These are phyloP conservation scores for Scenedesmus sp. DNA, from an alignment of 163 green algal genomes.

Conservation along the genomic window DNA sequence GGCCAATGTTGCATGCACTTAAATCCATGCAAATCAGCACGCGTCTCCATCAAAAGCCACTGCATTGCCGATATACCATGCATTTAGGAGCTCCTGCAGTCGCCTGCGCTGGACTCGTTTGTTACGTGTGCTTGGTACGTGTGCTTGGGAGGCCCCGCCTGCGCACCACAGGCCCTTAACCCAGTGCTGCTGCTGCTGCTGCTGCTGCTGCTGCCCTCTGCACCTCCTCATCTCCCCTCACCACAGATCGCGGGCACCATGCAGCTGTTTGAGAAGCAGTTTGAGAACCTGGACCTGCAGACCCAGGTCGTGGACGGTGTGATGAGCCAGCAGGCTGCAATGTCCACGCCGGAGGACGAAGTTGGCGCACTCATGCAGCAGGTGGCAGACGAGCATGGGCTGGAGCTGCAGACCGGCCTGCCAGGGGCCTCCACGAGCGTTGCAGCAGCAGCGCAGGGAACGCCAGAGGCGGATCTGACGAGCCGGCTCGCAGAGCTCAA, in stretches of 20 bases:
- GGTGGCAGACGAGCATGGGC: conserved; percentile 94
- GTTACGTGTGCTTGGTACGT: background rate
- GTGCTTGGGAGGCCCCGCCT: no score
- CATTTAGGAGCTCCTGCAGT: background rate
- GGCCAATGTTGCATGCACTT: no score
- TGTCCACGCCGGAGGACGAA: conserved; percentile 89
- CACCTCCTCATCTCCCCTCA: background rate
- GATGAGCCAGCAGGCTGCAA: conserved; percentile 90
- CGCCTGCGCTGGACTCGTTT: no score
- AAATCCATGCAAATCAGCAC: no score
- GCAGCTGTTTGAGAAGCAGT: conserved; percentile 96
- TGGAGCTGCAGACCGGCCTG: conserved; percentile 87
- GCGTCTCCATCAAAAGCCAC: no score
- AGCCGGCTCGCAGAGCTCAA: conserved; percentile 75
- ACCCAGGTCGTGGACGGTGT: conserved; percentile 91
- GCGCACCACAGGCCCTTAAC: background rate
- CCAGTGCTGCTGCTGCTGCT: background rate
- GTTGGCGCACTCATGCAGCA: conserved; percentile 88
- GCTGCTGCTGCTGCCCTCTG: no score
- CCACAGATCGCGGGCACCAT: conserved; percentile 79
- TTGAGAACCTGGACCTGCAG: conserved; percentile 97
- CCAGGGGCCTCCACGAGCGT: conserved; percentile 69
- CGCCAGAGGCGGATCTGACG: conserved; percentile 60
- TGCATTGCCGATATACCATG: no score
- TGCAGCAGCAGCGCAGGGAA: conserved; percentile 53